A percentile compares a stretch with the other conserved stretches of the same genome.
These are phyloP conservation scores for Biancaea sappan DNA, from an alignment of 306 rosid genomes.

Conservation along the genomic window DNA sequence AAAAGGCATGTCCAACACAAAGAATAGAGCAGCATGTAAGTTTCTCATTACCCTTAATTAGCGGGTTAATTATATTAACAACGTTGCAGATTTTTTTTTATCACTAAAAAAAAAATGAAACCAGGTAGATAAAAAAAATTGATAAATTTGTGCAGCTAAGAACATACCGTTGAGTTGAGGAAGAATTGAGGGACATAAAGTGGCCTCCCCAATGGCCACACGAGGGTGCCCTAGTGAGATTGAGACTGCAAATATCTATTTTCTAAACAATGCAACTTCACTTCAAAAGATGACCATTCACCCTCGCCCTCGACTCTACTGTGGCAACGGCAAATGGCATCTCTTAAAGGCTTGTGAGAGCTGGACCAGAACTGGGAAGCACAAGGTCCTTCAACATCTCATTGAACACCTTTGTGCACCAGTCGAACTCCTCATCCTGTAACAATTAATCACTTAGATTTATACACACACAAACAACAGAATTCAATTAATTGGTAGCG, in stretches of 20 bases:
- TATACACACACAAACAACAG: not conserved
- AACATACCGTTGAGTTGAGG: not conserved
- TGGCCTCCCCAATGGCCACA: constrained; percentile 2
- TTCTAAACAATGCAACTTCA: constrained; percentile 32
- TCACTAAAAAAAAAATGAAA: not conserved
- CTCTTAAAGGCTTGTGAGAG: constrained; percentile 5
- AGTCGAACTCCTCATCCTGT: constrained; percentile 32
- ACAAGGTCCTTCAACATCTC: constrained; percentile 21
- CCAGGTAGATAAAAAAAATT: not conserved
- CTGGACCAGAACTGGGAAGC: constrained; percentile 29
- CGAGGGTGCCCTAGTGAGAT: constrained; percentile 37
- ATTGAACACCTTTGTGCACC: not conserved
- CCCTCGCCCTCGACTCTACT: constrained; percentile 37
- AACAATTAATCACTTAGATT: not conserved
- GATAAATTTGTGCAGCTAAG: constrained; percentile 33
- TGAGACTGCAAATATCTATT: constrained; percentile 37
- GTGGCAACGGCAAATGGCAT: constrained; percentile 39
- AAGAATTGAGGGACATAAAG: not conserved
- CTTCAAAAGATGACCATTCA: constrained; percentile 42
- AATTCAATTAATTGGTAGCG: constrained; percentile 9
- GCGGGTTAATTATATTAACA: not conserved
- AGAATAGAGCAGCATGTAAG: constrained; percentile 43
- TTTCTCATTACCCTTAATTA: not conserved
- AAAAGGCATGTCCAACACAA: constrained; percentile 28
- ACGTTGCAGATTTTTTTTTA: not conserved